Evolutionary conservation across 2,329 filamentous ascomycete species (phyloP), one percentile per base, ranked within the genome.

Genomic region (Alternaria gansuensis): DNA sequence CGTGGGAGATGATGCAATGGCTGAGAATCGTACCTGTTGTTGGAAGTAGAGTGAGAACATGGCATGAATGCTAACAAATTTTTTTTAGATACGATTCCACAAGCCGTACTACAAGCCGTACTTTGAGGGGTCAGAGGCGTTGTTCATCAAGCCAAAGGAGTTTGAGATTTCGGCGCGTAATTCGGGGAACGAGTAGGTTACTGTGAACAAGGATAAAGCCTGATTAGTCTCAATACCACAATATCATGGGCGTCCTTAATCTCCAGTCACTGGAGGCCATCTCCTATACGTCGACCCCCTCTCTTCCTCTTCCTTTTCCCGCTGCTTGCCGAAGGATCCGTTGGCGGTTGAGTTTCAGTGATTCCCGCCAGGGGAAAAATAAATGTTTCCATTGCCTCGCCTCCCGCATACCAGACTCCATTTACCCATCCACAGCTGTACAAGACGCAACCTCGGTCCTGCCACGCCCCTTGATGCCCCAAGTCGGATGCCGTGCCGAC

Each of bases 371-470:
- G 26, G 11, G 57, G 59, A 21, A 65, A 63, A 8, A 50, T 31
- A 34, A 49, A 61, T 9, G 14, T 54, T 21, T 26, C 23, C 56
- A 60, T 62, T 34, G 31, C n/a, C 45, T 57, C 41, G 7, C 53
- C 49, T 37, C 29, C 9, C 7, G 31, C 37, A 40, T 55, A 26
- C 58, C 64, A 68, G 8, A 68, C 55, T 4, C 65, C 63, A 37
- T 68, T 66, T 24, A 66, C 51, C 63, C 65, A 68, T 4, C 55
- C 56, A 53, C 40, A 41, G n/a, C 39, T 64, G 17, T 21, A 46
- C 50, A 66, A 23, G 1, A 28, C 36, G 6, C 23, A 39, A 49
- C 23, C 14, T 9, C 21, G 24, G 26, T n/a, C 17, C 2, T 41
- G 11, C 26, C n/a, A 24, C 21, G 41, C 14, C 9, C 24, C 11